phyloP scores from a whole-genome alignment of 2,329 filamentous ascomycete genomes.

The Penicillium paneum region DNA sequence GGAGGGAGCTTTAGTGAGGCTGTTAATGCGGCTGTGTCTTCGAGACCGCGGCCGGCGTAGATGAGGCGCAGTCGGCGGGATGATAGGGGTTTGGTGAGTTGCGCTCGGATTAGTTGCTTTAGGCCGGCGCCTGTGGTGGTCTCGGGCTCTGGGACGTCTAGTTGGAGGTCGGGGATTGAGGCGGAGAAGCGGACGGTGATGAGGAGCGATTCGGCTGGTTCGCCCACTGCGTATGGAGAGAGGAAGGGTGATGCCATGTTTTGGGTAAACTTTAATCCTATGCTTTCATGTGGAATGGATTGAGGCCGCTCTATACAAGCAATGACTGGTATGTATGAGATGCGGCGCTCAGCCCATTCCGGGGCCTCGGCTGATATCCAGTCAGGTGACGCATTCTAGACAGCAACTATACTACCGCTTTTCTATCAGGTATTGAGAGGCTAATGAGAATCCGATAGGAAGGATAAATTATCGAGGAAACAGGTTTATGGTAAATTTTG shows the following conservation, averaged over 20 bases:
- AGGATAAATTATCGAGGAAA: not conserved
- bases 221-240: slow-evolving; percentile 12
- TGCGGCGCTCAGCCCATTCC: slow-evolving; percentile 5
- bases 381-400: slow-evolving; percentile 7
- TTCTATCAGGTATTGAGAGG: not conserved
- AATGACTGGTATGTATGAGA: not conserved
- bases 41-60: slow-evolving; percentile 80
- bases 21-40: slow-evolving; percentile 67
- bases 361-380: not conserved
- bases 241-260: slow-evolving; percentile 19
- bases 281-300: not conserved
- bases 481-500: not conserved
- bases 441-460: too few species aligned
- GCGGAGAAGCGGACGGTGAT: slow-evolving; percentile 89
- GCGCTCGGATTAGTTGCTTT: slow-evolving; percentile 74
- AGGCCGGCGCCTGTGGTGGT: slow-evolving; percentile 72
- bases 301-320: not conserved
- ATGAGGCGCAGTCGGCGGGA: slow-evolving; percentile 80
- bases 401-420: not conserved
- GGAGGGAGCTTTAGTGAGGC: slow-evolving; percentile 64
- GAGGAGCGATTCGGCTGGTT: slow-evolving; percentile 50
- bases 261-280: not conserved
- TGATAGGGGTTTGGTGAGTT: slow-evolving; percentile 61
- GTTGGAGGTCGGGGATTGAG: slow-evolving; percentile 74
- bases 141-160: slow-evolving; percentile 68